Evolutionary conservation across 257 asterid genomes (phyloP), one percentile per base, ranked within the genome.

Genomic region (Anisodus tanguticus): DNA sequence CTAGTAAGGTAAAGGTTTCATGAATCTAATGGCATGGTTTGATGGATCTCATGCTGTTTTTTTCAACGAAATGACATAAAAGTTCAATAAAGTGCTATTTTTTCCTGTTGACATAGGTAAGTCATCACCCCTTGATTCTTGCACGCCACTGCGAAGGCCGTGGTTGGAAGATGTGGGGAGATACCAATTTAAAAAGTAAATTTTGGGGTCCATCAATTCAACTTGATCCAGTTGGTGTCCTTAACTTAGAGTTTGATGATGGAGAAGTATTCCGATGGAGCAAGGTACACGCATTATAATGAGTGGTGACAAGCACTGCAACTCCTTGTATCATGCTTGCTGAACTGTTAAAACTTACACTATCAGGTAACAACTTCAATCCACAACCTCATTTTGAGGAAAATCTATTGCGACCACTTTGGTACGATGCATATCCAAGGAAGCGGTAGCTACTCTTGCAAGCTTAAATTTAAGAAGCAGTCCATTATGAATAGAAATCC

Each of bases 161-260:
- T 3, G 85, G 85, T 43, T 85, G 85, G 88, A 85, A 74, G 11
- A 71, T 85, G 54, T 85, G 85, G 85, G 88, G 85, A 4, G 88
- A 85, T 58, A 85, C 80, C 17, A 85, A 60, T 60, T 68, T 85
- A 66, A 85, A 60, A 60, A 81, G 78, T 3, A 85, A 81, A 82
- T 85, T 85, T 76, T 85, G 88, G 88, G 88, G 88, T 22, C 82
- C 85, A 17, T 85, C 88, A n/a, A 85, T 85, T 47, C 88, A 85
- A 64, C 83, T 85, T 19, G 88, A 85, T 53, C 88, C 88, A 43
- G 69, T 76, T 85, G 85, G 88, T 60, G 79, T 68, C 15, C 80
- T 85, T 12, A 85, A 84, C 35, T 85, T 85, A 78, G 87, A 81
- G 83, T 85, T 85, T 41, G 87, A 85, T 3, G 87, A 85, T 85